A percentile compares a stretch with the other conserved stretches of the same genome.
These are phyloP conservation scores for Kodamaea jinghongensis DNA, from an alignment of 805 yeast species.

Conservation along the genomic window DNA sequence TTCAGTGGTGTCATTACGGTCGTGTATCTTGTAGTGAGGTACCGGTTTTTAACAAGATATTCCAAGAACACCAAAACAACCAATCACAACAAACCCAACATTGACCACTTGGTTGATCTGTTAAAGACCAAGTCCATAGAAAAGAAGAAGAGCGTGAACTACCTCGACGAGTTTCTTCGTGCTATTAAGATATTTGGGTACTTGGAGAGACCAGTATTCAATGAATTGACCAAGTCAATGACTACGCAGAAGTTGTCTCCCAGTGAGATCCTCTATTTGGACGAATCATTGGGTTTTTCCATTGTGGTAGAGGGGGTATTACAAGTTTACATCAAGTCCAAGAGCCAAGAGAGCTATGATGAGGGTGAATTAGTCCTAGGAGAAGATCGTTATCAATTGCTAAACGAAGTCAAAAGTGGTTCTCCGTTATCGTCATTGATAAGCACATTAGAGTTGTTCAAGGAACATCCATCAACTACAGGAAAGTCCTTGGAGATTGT, in stretches of 20 bases:
- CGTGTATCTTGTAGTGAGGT: slow-evolving; percentile 52
- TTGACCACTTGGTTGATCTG: slow-evolving; percentile 42
- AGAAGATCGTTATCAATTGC: slow-evolving; percentile 62
- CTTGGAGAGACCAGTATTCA: slow-evolving; percentile 84
- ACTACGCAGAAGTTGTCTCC: slow-evolving; percentile 78
- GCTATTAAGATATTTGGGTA: slow-evolving; percentile 95
- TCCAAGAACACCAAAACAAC: slow-evolving; percentile 45
- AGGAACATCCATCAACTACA: slow-evolving; percentile 3
- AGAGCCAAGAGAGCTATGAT: slow-evolving; percentile 23
- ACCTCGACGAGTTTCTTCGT: slow-evolving; percentile 82
- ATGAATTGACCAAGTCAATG: slow-evolving; percentile 88
- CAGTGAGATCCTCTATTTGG: slow-evolving; percentile 73
- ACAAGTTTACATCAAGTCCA: slow-evolving; percentile 66
- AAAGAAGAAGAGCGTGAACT: slow-evolving; percentile 43
- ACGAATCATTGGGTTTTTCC: slow-evolving; percentile 78
- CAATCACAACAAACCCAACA: slow-evolving; percentile 41
- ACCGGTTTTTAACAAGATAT: slow-evolving; percentile 61
- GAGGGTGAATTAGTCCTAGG: slow-evolving; percentile 50
- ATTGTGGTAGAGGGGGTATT: slow-evolving; percentile 91
- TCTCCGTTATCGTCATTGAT: slow-evolving; percentile 81
- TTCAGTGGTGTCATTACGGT: slow-evolving; percentile 28
- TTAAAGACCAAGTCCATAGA: slow-evolving; percentile 22
- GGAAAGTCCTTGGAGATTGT: slow-evolving; percentile 36
- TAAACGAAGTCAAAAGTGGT: slow-evolving; percentile 80
- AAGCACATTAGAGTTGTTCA: slow-evolving; percentile 73